Evolutionary conservation across 768 basidiomycete genomes (phyloP).

Genomic region (Leucosporidium creatinivorum): DNA sequence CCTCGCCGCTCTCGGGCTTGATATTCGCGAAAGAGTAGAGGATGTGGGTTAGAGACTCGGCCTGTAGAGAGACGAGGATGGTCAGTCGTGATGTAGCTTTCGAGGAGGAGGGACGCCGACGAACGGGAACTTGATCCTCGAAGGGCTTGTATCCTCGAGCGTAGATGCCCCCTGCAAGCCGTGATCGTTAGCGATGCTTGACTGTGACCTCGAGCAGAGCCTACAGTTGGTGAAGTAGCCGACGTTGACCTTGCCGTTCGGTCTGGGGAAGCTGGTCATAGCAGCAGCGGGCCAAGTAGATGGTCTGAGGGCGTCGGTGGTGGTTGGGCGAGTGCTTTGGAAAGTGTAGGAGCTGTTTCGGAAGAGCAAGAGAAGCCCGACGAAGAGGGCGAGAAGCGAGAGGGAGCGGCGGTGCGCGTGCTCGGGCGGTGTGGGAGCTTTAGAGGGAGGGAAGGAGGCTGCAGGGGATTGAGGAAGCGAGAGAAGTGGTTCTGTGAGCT

Average conservation of each 20-base stretch:
- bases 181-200: not conserved
- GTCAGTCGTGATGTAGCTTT: too few species aligned
- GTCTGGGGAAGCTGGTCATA: slow-evolving; percentile 1
- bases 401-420: not conserved
- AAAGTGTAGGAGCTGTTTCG: not conserved
- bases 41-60: slow-evolving; percentile 61
- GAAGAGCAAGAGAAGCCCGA: not conserved
- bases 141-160: slow-evolving; percentile 78
- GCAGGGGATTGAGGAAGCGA: too few species aligned
- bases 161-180: slow-evolving; percentile 56
- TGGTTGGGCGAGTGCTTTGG: not conserved
- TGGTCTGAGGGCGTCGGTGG: not conserved
- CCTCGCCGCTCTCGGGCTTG: slow-evolving; percentile 40
- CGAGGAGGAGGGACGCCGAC: too few species aligned
- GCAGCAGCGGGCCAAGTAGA: not conserved
- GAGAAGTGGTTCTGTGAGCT: too few species aligned
- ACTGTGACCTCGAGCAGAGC: too few species aligned
- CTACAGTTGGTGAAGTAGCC: slow-evolving; percentile 35
- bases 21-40: slow-evolving; percentile 71
- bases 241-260: slow-evolving; percentile 28
- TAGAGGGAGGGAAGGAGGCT: too few species aligned
- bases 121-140: slow-evolving; percentile 57
- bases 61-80: slow-evolving; percentile 23
- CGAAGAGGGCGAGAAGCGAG: not conserved
- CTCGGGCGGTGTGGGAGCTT: not conserved